Conservation (phyloP, 495 filamentous ascomycete species). For the Xylaria longipes region DNA sequence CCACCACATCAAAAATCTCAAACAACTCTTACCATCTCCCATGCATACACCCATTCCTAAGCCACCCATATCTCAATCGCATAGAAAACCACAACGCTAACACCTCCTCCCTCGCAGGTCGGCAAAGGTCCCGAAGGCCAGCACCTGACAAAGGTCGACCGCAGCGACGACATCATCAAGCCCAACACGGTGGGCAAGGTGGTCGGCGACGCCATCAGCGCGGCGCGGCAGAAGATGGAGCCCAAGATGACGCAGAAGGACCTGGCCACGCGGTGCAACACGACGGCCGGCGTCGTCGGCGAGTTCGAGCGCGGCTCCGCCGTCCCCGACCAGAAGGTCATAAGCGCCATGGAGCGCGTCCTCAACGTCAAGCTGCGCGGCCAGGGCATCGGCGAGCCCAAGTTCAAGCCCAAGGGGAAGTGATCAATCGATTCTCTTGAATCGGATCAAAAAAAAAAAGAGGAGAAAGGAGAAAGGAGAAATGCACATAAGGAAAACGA, state of each 20-base stretch:
- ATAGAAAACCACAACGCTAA: not conserved
- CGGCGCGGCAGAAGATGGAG: conserved; percentile 70
- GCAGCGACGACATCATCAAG: conserved; percentile 95
- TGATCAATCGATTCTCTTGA: not conserved
- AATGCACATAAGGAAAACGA: not conserved
- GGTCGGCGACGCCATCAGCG: conserved; percentile 83
- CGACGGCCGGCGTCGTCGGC: conserved; percentile 76
- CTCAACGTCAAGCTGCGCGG: conserved; percentile 87
- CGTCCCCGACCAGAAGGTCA: conserved; percentile 83
- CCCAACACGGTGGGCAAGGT: conserved; percentile 83
- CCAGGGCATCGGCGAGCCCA: conserved; percentile 74
- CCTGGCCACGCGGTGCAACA: conserved; percentile 92
- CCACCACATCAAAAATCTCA: not conserved
- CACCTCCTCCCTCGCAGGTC: conserved; percentile 16
- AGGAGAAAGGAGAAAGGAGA: not conserved
- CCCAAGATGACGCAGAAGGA: conserved; percentile 97
- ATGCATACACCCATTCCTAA: too few species aligned
- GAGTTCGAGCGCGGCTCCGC: conserved; percentile 86
- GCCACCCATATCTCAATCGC: not conserved
- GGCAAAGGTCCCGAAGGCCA: conserved; percentile 74
- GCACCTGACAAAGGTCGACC: conserved; percentile 97
- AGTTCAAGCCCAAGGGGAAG: conserved; percentile 72
- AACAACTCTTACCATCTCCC: not conserved
- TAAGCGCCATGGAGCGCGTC: conserved; percentile 79
- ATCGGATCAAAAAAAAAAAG: not conserved